Evolutionary conservation across 345 rosid genomes (phyloP), one percentile per base, ranked within the genome.

Genomic region (Aurinia saxatilis): DNA sequence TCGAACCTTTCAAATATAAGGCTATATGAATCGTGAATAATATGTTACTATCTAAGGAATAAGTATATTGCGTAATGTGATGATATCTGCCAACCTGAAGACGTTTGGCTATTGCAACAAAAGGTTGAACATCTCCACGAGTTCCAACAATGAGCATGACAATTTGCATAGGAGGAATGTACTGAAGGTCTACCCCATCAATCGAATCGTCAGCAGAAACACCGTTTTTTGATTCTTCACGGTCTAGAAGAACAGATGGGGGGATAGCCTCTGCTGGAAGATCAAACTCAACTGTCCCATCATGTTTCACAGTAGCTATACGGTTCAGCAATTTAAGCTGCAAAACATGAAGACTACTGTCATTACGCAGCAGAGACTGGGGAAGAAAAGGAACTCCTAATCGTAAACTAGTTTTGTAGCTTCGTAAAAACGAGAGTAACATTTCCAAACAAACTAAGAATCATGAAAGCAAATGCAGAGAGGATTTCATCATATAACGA

Each of bases 271-370:
- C 90, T 34, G 73, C 87, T 33, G 98, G 91, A 64, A 95, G 83
- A 64, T 86, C 87, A 77, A 95, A 82, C 57, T 82, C 99, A 45
- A 95, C 96, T 2, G 99, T 95, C 61, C 99, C 99, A 73, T 93
- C 82, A 79, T 85, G 82, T 79, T 90, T 90, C 59, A 93, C 92
- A 10, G 97, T 93, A 62, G 97, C 96, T 74, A 93, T 80, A 77
- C 99, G 82, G 55, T 81, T 87, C 73, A 93, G 64, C 77, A 93
- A 76, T 72, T 80, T 70, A 57, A 83, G 79, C 99, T 93, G 90
- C 89, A 79, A 61, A 52, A 34, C 36, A 63, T 66, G 57, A 67
- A 70, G 53, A 70, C 64, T 58, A 29, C 10, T 30, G 18, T 50
- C 37, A 50, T 19, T 19, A 39, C 61, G 29, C 31, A 27, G 5